A percentile compares a stretch with the other conserved stretches of the same genome.
phyloP scores from a whole-genome alignment of 306 rosid species.

The Pyrus bretschneideri region DNA sequence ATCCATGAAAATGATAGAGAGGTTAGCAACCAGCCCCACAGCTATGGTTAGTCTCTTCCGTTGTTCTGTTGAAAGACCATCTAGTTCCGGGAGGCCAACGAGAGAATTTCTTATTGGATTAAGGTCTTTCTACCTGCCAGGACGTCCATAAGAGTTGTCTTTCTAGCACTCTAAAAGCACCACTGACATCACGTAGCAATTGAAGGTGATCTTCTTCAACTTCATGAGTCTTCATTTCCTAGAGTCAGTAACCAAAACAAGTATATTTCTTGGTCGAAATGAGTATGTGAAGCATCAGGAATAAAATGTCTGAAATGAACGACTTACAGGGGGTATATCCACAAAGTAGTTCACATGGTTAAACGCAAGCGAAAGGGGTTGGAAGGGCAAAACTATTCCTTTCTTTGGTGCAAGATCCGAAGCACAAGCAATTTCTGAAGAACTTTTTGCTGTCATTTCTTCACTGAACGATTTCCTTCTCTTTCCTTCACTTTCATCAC shows the following conservation, averaged over 20 bases:
- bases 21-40: conserved; percentile 40
- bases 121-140: conserved; percentile 66
- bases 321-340: conserved; percentile 66
- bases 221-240: conserved; percentile 69
- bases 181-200: conserved; percentile 54
- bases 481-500: conserved; percentile 27
- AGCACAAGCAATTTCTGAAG: conserved; percentile 7
- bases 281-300: not conserved
- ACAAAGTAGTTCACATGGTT: conserved; percentile 64
- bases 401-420: conserved; percentile 9
- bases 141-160: conserved; percentile 66
- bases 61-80: conserved; percentile 47
- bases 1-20: conserved; percentile 46
- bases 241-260: not conserved
- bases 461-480: conserved; percentile 8
- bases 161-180: conserved; percentile 65
- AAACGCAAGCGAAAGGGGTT: conserved; percentile 62
- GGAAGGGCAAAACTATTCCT: conserved; percentile 68
- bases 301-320: not conserved
- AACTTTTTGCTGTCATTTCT: conserved; percentile 22
- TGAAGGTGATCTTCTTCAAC: conserved; percentile 41
- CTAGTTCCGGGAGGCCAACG: conserved; percentile 40
- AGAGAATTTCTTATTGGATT: conserved; percentile 31
- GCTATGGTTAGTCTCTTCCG: conserved; percentile 46
- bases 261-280: not conserved